phyloP scores from a whole-genome alignment of 208 protist species.

The Crithidia brevicula region DNA sequence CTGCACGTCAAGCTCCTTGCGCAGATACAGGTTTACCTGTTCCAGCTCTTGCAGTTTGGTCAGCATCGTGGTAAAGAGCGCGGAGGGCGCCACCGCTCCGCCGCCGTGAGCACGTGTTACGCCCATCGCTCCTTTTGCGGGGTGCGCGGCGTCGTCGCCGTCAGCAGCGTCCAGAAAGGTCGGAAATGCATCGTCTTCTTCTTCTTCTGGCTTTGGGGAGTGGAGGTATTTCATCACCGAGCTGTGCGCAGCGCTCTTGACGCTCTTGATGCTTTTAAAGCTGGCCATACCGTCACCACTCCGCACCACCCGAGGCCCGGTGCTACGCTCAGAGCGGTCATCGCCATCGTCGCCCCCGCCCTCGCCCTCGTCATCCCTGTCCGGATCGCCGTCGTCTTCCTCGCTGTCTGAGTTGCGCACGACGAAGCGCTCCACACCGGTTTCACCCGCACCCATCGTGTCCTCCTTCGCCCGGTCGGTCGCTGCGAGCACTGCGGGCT shows the following conservation, averaged over 20 bases:
- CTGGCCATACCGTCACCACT: too few species aligned
- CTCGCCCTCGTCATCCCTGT: constrained; percentile 1
- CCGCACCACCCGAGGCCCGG: too few species aligned
- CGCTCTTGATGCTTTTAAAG: too few species aligned
- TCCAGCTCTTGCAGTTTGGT: constrained; percentile 78
- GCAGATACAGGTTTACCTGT: constrained; percentile 74
- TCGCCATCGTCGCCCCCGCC: neutral
- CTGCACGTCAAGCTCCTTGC: constrained; percentile 76
- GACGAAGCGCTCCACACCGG: constrained; percentile 17
- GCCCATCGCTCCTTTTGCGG: too few species aligned
- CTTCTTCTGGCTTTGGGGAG: neutral
- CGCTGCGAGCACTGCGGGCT: neutral
- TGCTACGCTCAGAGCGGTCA: too few species aligned
- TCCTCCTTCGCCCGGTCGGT: neutral
- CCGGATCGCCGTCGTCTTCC: neutral
- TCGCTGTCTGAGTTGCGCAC: constrained; percentile 27
- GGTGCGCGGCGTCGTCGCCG: neutral
- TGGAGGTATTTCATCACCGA: too few species aligned
- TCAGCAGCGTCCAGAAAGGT: too few species aligned
- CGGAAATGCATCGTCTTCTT: neutral
- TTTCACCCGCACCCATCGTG: neutral
- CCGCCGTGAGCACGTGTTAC: neutral
- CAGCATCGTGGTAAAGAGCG: constrained; percentile 79
- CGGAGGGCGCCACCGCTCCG: neutral
- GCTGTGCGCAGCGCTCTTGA: too few species aligned